phyloP scores from a whole-genome alignment of 1,139 yeast species.

The Lodderomyces margitis region DNA sequence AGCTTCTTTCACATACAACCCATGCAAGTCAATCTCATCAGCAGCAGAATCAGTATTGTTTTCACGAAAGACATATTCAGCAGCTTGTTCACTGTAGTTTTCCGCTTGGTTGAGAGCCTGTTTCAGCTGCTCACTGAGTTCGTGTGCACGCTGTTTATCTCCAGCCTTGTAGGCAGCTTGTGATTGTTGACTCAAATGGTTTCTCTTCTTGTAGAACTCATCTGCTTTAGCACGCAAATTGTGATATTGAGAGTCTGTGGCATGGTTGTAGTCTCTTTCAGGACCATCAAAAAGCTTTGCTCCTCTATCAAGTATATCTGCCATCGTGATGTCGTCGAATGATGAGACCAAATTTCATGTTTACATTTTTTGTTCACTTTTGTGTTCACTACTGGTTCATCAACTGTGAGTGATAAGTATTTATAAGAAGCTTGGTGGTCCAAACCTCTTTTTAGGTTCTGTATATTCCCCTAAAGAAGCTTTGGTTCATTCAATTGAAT shows the following conservation, averaged over 20 bases:
- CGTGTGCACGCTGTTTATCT: conserved; percentile 69
- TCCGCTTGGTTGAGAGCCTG: conserved; percentile 61
- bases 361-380: background rate
- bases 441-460: no score
- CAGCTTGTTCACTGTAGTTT: conserved; percentile 72
- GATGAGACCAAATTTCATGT: background rate
- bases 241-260: conserved; percentile 63
- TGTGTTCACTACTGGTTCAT: no score
- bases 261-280: conserved; percentile 60
- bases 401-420: no score
- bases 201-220: conserved; percentile 56
- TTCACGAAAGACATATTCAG: conserved; percentile 83
- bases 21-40: conserved; percentile 92
- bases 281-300: conserved; percentile 31
- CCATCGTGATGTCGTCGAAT: conserved; percentile 11
- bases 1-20: conserved; percentile 87
- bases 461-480: no score
- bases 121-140: conserved; percentile 69
- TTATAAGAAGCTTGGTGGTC: no score
- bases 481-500: no score
- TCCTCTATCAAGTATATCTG: conserved; percentile 33
- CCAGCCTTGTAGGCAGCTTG: conserved; percentile 76
- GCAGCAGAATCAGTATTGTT: conserved; percentile 81
- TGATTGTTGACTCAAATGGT: conserved; percentile 60
- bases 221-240: conserved; percentile 68